phyloP scores from a whole-genome alignment of 1,284 basidiomycete genomes.

The Phylloporus sp. region DNA sequence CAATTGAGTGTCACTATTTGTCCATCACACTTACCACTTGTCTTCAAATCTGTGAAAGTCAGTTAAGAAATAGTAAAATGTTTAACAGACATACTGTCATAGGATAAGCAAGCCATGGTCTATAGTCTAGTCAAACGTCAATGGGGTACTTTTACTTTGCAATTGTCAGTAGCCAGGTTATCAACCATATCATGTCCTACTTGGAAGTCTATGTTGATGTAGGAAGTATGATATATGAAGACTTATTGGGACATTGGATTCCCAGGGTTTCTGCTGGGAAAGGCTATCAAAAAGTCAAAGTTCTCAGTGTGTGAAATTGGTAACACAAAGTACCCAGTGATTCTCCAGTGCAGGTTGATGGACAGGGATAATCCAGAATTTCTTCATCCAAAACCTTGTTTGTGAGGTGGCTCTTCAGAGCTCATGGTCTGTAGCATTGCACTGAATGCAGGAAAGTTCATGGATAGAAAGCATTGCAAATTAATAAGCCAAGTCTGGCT shows the following conservation, averaged over 20 bases:
- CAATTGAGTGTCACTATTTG: no score
- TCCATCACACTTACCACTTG: no score
- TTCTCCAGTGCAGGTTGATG: not conserved
- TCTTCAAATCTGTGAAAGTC: not conserved
- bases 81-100: not conserved
- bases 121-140: not conserved
- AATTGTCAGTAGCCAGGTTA: not conserved
- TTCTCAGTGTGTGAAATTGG: not conserved
- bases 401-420: not conserved
- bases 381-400: slow-evolving; percentile 1
- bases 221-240: not conserved
- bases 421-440: not conserved
- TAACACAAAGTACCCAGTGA: slow-evolving; percentile 2
- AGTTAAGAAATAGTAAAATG: not conserved
- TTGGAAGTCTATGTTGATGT: no score
- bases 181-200: slow-evolving; percentile 1
- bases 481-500: not conserved
- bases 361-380: slow-evolving; percentile 2
- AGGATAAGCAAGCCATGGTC: slow-evolving; percentile 3
- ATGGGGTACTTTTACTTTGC: not conserved
- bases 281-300: slow-evolving; percentile 11
- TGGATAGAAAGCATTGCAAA: slow-evolving; percentile 1
- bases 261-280: not conserved
- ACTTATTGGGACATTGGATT: not conserved
- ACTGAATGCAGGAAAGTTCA: not conserved